Conservation (phyloP, 1,284 basidiomycete species). For the Sutorius eximius region DNA sequence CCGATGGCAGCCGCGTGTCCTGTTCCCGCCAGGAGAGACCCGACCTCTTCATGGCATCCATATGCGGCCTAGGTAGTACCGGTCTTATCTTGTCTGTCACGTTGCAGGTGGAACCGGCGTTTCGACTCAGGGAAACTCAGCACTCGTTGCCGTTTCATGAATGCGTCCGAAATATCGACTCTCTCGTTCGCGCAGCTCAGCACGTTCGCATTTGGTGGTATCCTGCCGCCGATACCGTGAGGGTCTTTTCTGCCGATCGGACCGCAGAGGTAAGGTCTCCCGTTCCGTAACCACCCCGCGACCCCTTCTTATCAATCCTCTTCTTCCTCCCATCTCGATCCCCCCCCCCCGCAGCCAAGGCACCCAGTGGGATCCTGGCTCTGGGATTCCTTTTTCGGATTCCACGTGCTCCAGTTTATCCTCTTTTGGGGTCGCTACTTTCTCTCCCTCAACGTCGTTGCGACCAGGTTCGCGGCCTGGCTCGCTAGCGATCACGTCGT, state of each 20-base stretch:
- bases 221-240: conserved; percentile 74
- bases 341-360: conserved; percentile 40
- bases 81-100: conserved; percentile 85
- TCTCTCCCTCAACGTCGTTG: conserved; percentile 53
- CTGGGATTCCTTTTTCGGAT: conserved; percentile 67
- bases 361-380: conserved; percentile 61
- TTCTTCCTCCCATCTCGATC: conserved; percentile 4
- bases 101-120: conserved; percentile 80
- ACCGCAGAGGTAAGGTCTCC: conserved; percentile 65
- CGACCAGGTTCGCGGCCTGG: conserved; percentile 61
- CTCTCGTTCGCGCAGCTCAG: conserved; percentile 67
- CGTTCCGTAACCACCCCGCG: not conserved
- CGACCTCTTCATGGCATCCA: conserved; percentile 88
- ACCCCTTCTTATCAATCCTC: not conserved
- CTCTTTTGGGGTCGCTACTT: conserved; percentile 70
- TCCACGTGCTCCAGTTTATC: conserved; percentile 78
- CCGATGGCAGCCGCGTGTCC: conserved; percentile 65
- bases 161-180: conserved; percentile 56
- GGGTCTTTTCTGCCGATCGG: conserved; percentile 75
- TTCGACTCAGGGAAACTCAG: conserved; percentile 79
- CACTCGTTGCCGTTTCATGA: conserved; percentile 66
- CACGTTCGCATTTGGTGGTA: conserved; percentile 97
- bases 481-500: conserved; percentile 49
- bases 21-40: conserved; percentile 67
- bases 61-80: conserved; percentile 93